These are phyloP conservation scores for Castanea sativa DNA, from an alignment of 306 rosid species.

Conservation along the genomic window DNA sequence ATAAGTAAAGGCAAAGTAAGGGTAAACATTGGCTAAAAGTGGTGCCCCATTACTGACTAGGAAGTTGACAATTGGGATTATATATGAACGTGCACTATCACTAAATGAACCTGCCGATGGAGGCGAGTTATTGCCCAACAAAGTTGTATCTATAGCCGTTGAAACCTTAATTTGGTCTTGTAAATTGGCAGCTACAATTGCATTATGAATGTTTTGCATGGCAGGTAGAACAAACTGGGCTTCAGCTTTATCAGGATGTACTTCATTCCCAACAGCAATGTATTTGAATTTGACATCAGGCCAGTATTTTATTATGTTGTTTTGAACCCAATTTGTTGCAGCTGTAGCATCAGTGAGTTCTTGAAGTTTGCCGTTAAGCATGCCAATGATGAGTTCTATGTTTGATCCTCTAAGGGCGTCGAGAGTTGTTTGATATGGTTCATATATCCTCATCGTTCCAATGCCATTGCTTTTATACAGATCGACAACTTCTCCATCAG, in stretches of 20 bases:
- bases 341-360: slow-evolving; percentile 21
- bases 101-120: slow-evolving; percentile 36
- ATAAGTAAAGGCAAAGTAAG: slow-evolving; percentile 33
- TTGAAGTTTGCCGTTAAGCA: slow-evolving; percentile 17
- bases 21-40: slow-evolving; percentile 67
- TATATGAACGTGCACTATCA: slow-evolving; percentile 14
- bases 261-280: slow-evolving; percentile 51
- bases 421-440: slow-evolving; percentile 28
- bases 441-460: slow-evolving; percentile 35
- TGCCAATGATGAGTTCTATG: slow-evolving; percentile 44
- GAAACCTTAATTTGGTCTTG: slow-evolving; percentile 56
- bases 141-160: slow-evolving; percentile 35
- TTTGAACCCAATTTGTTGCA: slow-evolving; percentile 42
- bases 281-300: slow-evolving; percentile 39
- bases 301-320: slow-evolving; percentile 21
- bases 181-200: slow-evolving; percentile 36
- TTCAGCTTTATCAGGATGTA: slow-evolving; percentile 6
- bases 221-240: slow-evolving; percentile 30
- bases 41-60: slow-evolving; percentile 40
- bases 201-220: slow-evolving; percentile 34
- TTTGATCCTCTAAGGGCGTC: slow-evolving; percentile 53
- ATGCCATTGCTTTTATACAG: slow-evolving; percentile 36
- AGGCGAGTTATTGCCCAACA: slow-evolving; percentile 35
- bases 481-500: slow-evolving; percentile 30
- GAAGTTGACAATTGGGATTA: slow-evolving; percentile 40